Evolutionary conservation across 208 protist genomes (phyloP), one percentile per base, ranked within the genome.

Genomic region (Strigomonas oncopelti): DNA sequence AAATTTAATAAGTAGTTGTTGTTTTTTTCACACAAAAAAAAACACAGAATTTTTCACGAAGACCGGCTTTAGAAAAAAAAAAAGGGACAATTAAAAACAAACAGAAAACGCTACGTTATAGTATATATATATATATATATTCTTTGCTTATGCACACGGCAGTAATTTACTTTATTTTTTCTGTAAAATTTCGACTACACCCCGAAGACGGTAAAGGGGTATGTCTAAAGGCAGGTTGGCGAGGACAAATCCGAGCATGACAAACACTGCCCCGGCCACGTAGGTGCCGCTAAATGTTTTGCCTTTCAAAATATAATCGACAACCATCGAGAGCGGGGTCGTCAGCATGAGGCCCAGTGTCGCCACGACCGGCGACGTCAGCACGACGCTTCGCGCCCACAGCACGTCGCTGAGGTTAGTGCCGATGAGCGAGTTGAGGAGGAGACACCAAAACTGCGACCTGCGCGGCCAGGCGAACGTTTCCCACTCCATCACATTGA

Each of bases 321-420:
- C 80, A 1, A 96, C 51, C 91, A 97, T 93, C 1, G 91, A 78
- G 1, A 97, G 74, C 29, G 93, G 93, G 14, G 88, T 96, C 61
- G 92, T 95, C 58, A 97, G 77, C 14, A 89, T 91, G 25, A 96
- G 76, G 11, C 90, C 90, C 0, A 97, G 31, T 13, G 93, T 97
- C n/a, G 90, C 90, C 31, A 96, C 86, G 36, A 95, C 74, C 0
- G 93, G 90, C 14, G 93, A 97, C 8, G 91, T 95, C 25, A 96
- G 69, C 25, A 97, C 71, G 0, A 97, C 93, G 51, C 87, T 92
- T 9, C 82, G 83, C 1, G 91, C 90, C 93, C 91, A 97, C 57
- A 96, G 74, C 29, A 96, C 83, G 65, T 97, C 93, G 69, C 87
- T 94, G 24, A 97, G 80, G 65, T 95, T 95, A 4, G 92, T 97